Evolutionary conservation across 768 basidiomycete species (phyloP).

Genomic region (Baorangia bicolor): DNA sequence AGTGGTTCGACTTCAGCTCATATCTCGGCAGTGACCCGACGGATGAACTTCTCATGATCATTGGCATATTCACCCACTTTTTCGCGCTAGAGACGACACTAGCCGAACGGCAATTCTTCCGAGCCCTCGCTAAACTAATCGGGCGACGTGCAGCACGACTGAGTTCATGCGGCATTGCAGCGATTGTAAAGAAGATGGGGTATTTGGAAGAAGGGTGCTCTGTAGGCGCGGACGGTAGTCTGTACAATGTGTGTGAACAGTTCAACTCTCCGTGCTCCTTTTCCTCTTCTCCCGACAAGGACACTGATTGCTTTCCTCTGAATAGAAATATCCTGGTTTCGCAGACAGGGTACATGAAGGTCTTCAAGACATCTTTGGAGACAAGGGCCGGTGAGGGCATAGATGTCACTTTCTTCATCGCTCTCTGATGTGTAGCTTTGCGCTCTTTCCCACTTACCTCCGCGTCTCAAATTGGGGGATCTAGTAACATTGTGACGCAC

Average conservation of each 20-base stretch:
- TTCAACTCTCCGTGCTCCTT: neutral
- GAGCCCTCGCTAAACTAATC: slow-evolving; percentile 85
- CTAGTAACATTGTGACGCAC: slow-evolving; percentile 45
- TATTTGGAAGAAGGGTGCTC: slow-evolving; percentile 88
- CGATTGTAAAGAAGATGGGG: slow-evolving; percentile 93
- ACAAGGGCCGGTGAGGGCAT: slow-evolving; percentile 78
- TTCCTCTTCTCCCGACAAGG: neutral
- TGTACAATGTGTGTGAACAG: slow-evolving; percentile 75
- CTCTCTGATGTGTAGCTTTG: neutral
- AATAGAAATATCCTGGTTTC: slow-evolving; percentile 95
- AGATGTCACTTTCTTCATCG: neutral
- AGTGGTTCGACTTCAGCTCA: neutral
- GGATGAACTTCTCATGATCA: slow-evolving; percentile 94
- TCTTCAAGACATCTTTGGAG: slow-evolving; percentile 91
- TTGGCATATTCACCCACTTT: slow-evolving; percentile 97
- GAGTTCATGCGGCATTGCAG: slow-evolving; percentile 94
- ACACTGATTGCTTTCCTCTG: neutral
- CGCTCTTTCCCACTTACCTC: slow-evolving; percentile 35
- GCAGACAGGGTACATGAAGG: slow-evolving; percentile 92
- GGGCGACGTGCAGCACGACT: slow-evolving; percentile 87
- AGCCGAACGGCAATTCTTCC: slow-evolving; percentile 97
- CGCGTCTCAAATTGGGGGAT: slow-evolving; percentile 60
- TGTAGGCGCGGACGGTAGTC: slow-evolving; percentile 91
- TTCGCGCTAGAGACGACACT: slow-evolving; percentile 95
- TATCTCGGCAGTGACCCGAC: slow-evolving; percentile 73